Conservation (phyloP, 2,329 filamentous ascomycete genomes). For the Sphaceloma murrayae region DNA sequence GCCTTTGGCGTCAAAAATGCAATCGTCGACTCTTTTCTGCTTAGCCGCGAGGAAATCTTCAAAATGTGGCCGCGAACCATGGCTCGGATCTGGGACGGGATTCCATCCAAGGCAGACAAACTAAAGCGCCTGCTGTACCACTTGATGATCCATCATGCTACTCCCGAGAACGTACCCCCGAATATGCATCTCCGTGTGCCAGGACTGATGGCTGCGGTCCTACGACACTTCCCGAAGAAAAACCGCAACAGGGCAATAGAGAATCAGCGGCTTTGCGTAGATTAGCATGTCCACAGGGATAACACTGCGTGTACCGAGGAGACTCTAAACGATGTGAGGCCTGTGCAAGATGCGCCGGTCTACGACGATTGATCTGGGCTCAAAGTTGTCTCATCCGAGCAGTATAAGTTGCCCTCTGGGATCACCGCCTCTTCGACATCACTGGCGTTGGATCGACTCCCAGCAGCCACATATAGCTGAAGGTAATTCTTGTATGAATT, state of each 20-base stretch:
- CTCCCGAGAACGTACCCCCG: not conserved
- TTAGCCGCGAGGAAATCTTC: not conserved
- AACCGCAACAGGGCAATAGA: too few species aligned
- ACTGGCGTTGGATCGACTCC: too few species aligned
- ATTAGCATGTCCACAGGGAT: not conserved
- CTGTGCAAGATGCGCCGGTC: too few species aligned
- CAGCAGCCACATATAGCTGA: too few species aligned
- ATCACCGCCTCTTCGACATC: too few species aligned
- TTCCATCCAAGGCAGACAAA: too few species aligned
- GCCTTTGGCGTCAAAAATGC: not conserved
- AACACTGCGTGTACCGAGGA: not conserved
- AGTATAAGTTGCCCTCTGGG: not conserved
- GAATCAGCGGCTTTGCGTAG: too few species aligned
- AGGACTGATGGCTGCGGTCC: not conserved
- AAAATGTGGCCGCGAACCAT: constrained; percentile 1
- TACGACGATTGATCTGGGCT: too few species aligned
- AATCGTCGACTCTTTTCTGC: constrained; percentile 8
- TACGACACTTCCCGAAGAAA: not conserved
- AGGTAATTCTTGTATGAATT: too few species aligned
- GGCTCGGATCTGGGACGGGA: constrained; percentile 2
- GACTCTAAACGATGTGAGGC: too few species aligned
- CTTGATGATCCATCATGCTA: not conserved
- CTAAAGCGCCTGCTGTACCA: not conserved
- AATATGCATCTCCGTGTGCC: not conserved
- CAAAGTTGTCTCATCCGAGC: too few species aligned